phyloP scores from a whole-genome alignment of 352 stramenopile genomes.

The Bremia lactucae region DNA sequence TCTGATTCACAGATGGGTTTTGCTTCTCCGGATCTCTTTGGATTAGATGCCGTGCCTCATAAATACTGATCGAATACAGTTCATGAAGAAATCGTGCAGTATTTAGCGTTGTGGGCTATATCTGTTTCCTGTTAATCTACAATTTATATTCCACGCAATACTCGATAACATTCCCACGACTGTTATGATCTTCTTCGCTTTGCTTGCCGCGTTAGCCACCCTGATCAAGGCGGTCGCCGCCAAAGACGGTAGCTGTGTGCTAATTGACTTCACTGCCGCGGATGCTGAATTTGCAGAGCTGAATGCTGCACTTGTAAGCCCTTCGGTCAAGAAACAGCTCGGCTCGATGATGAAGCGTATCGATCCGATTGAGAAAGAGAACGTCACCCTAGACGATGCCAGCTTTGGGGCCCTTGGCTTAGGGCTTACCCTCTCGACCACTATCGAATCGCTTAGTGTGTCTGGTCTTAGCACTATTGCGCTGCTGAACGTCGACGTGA shows the following conservation, averaged over 20 bases:
- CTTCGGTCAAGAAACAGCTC: constrained; percentile 6
- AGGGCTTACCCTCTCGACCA: constrained; percentile 30
- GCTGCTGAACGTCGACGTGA: constrained; percentile 29
- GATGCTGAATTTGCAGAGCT: constrained; percentile 24
- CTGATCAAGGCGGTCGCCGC: neutral
- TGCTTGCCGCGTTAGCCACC: neutral
- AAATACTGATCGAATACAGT: no score
- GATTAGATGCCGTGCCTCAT: no score
- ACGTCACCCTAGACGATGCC: constrained; percentile 24
- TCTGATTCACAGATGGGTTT: no score
- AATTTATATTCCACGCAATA: constrained; percentile 30
- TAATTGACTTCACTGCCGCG: constrained; percentile 32
- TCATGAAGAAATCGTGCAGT: no score
- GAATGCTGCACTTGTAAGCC: constrained; percentile 24
- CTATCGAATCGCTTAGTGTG: constrained; percentile 34
- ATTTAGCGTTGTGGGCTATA: no score
- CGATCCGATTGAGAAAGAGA: constrained; percentile 26
- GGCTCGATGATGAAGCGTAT: constrained; percentile 13
- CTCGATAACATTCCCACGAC: neutral
- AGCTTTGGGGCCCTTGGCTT: constrained; percentile 24
- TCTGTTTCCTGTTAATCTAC: constrained; percentile 23
- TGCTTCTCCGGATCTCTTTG: no score
- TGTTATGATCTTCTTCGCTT: neutral
- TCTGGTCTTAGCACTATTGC: constrained; percentile 26
- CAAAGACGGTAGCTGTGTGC: constrained; percentile 16